A percentile compares a stretch with the other conserved stretches of the same genome.
Evolutionary conservation across 495 filamentous ascomycete genomes (phyloP).

Genomic region (Aspergillus incahuasiensis): DNA sequence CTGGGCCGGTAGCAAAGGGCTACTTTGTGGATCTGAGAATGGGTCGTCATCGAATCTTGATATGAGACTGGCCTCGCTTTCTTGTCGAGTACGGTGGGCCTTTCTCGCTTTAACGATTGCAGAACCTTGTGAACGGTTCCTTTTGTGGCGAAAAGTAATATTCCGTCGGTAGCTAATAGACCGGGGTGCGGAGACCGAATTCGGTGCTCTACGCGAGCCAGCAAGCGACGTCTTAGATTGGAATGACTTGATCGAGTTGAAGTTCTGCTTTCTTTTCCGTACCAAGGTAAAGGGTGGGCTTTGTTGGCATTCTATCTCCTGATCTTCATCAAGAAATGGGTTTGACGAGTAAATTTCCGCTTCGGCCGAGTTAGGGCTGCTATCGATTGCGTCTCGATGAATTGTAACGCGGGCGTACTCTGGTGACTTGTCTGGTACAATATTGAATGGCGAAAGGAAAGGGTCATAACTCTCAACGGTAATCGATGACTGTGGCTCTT

Average conservation of each 20-base stretch:
- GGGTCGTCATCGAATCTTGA: constrained; percentile 18
- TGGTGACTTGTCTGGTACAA: constrained; percentile 30
- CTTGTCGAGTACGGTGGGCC: constrained; percentile 14
- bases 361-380: background rate
- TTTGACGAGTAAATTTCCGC: constrained; percentile 19
- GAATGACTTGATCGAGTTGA: constrained; percentile 37
- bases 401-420: constrained; percentile 62
- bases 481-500: constrained; percentile 41
- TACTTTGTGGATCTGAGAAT: constrained; percentile 23
- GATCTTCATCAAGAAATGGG: constrained; percentile 23
- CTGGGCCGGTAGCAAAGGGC: constrained; percentile 38
- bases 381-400: constrained; percentile 41
- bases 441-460: constrained; percentile 62
- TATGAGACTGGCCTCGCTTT: constrained; percentile 29
- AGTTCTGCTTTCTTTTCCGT: constrained; percentile 32
- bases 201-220: constrained; percentile 58
- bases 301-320: constrained; percentile 14
- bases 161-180: constrained; percentile 65
- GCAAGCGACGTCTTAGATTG: constrained; percentile 34
- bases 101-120: constrained; percentile 23
- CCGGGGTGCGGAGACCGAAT: constrained; percentile 44
- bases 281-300: constrained; percentile 34
- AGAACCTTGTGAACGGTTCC: constrained; percentile 41
- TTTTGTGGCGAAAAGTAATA: constrained; percentile 71
- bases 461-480: constrained; percentile 73